These are phyloP conservation scores for Diaporthe ilicicola DNA, from an alignment of 2,329 filamentous ascomycete genomes.

Conservation along the genomic window DNA sequence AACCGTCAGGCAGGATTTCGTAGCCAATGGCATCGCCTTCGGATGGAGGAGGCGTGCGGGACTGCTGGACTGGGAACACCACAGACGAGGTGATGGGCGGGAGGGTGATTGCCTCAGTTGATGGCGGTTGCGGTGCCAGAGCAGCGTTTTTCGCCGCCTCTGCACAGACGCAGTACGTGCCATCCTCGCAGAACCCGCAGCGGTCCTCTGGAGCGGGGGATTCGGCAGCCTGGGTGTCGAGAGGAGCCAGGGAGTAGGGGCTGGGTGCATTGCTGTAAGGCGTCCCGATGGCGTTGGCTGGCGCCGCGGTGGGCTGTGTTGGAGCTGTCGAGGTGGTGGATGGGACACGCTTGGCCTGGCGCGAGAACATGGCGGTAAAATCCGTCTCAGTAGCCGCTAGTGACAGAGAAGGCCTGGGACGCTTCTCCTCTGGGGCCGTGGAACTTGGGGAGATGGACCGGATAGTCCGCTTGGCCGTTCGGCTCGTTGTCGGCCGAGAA, in stretches of 20 bases:
- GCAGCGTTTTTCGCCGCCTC: conserved; percentile 53
- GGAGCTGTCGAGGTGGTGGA: conserved; percentile 33
- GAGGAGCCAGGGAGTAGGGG: conserved; percentile 39
- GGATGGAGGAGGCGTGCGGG: conserved; percentile 65
- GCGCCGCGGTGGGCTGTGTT: conserved; percentile 45
- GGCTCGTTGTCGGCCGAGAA: conserved; percentile 19
- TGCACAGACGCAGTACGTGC: conserved; percentile 83
- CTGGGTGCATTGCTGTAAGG: conserved; percentile 37
- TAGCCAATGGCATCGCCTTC: conserved; percentile 69
- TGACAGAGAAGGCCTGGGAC: conserved; percentile 55
- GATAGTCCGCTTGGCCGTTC: conserved; percentile 31
- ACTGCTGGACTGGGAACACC: conserved; percentile 52
- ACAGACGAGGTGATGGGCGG: conserved; percentile 51
- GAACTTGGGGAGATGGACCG: conserved; percentile 50
- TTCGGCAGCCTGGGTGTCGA: conserved; percentile 24
- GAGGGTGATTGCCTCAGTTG: conserved; percentile 37
- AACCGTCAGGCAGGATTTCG: conserved; percentile 67
- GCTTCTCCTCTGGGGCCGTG: conserved; percentile 60
- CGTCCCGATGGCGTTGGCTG: conserved; percentile 32
- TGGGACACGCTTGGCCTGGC: conserved; percentile 47
- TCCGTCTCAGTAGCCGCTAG: conserved; percentile 71
- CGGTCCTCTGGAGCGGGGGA: conserved; percentile 63
- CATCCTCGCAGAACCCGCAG: conserved; percentile 85
- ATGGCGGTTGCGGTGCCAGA: background rate
- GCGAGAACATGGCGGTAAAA: conserved; percentile 73